These are phyloP conservation scores for Hypholoma sublateritium DNA, from an alignment of 768 basidiomycete genomes.

Conservation along the genomic window DNA sequence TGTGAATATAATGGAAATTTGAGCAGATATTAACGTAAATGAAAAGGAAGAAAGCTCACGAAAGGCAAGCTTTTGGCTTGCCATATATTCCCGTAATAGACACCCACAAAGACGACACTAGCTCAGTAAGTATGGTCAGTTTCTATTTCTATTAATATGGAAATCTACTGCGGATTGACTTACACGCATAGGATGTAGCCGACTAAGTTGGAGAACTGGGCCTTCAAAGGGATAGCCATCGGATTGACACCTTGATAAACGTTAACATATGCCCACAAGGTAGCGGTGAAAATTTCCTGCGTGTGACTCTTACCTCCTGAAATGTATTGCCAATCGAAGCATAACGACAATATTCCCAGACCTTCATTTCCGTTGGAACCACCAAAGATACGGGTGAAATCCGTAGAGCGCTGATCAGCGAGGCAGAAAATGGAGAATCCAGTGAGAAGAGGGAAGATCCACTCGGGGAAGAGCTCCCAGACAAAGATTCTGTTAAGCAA, in stretches of 20 bases:
- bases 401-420: slow-evolving; percentile 42
- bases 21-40: background rate
- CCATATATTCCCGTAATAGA: slow-evolving; percentile 59
- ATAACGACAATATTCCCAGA: slow-evolving; percentile 55
- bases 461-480: slow-evolving; percentile 51
- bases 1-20: slow-evolving; percentile 31
- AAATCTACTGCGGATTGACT: slow-evolving; percentile 10
- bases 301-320: slow-evolving; percentile 31
- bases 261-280: slow-evolving; percentile 1
- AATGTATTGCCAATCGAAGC: slow-evolving; percentile 66
- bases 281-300: background rate
- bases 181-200: slow-evolving; percentile 52
- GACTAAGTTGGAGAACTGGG: slow-evolving; percentile 47
- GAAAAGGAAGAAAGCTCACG: slow-evolving; percentile 14
- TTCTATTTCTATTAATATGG: too few relatives aligned
- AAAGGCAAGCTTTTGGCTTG: slow-evolving; percentile 35
- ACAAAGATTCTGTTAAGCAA: slow-evolving; percentile 39
- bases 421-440: slow-evolving; percentile 59
- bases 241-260: slow-evolving; percentile 36
- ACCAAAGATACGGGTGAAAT: slow-evolving; percentile 61
- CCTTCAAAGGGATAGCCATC: slow-evolving; percentile 50
- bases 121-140: slow-evolving; percentile 1
- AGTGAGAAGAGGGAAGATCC: slow-evolving; percentile 62
- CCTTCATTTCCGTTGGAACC: slow-evolving; percentile 68
- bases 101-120: slow-evolving; percentile 44